A percentile compares a stretch with the other conserved stretches of the same genome.
Evolutionary conservation across 768 basidiomycete genomes (phyloP).

Genomic region (Asterophora parasitica): DNA sequence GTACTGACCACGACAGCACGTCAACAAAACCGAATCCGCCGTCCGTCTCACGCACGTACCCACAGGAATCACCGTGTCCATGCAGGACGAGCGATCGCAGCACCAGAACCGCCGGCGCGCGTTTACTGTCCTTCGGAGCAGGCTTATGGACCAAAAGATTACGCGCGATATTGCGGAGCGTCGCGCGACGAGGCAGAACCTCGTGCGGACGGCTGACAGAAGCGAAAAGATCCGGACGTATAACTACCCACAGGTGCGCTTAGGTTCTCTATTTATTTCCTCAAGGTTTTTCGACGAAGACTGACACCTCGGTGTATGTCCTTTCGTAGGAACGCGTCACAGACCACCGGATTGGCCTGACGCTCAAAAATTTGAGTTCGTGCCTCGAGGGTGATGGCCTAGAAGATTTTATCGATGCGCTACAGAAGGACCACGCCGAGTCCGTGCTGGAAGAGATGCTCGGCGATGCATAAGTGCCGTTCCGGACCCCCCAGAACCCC

Average conservation of each 20-base stretch:
- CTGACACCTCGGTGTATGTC: not conserved
- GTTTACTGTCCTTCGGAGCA: constrained; percentile 82
- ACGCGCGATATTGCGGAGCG: constrained; percentile 64
- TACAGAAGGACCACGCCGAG: constrained; percentile 54
- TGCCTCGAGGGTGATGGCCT: constrained; percentile 67
- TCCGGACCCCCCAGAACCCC: not conserved
- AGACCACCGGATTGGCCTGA: constrained; percentile 83
- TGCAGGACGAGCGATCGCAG: constrained; percentile 97
- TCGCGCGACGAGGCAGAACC: constrained; percentile 61
- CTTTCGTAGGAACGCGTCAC: constrained; percentile 76
- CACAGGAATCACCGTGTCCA: constrained; percentile 90
- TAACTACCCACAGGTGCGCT: constrained; percentile 77
- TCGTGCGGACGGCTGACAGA: constrained; percentile 79
- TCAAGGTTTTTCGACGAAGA: not conserved
- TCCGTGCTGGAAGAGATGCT: constrained; percentile 20
- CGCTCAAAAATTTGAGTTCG: constrained; percentile 58
- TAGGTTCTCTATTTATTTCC: not conserved
- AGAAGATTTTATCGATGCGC: constrained; percentile 50
- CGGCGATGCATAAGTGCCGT: not conserved
- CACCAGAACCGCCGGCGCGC: constrained; percentile 96
- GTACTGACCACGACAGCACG: constrained; percentile 54
- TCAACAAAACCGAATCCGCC: constrained; percentile 98
- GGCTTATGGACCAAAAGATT: constrained; percentile 79
- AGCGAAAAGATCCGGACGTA: constrained; percentile 97
- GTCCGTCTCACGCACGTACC: constrained; percentile 92